Base-by-base conservation (phyloP, 805 yeast species). In the Lachancea lanzarotensis region DNA sequence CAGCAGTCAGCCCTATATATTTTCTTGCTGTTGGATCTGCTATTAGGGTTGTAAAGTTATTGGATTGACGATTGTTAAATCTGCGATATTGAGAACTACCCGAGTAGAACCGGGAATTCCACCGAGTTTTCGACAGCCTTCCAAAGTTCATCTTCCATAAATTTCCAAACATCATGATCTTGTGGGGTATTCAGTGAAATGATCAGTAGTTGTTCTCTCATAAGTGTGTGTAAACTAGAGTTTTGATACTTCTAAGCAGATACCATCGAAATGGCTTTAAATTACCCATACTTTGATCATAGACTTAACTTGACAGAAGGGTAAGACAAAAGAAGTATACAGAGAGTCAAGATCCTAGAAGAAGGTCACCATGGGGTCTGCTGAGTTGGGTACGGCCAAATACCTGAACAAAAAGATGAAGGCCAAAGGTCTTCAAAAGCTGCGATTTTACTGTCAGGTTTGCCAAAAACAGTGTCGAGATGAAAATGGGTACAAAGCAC, bases 391-490 rank as follows among this genome's bases (percentile, higher is more conserved):
- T 7, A 73, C 82, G 10, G 81, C 95, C 29, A 84, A 84, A 59
- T 78, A 77, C 61, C 68, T 83, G 40, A 74, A 91, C 26, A 87
- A 85, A 56, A 80, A 82, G 62, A 74, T 86, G 73, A 86, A 85
- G 66, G 79, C 87, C 20, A 72, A 77, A 39, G 98, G 98, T 2
- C 78, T 90, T 20, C 97, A 90, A 65, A 81, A 85, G 57, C 75
- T 93, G 42, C 73, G 79, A 49, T 91, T 79, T 73, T 95, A 89
- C 65, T 93, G 99, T 63, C 98, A 84, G 62, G 74, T 87, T 2
- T 93, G 99, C 58, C 78, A 75, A 59, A 88, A 91, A 57, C 99
- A 93, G 66, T 90, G 98, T 62, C 70, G 97, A 45, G 99, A 95
- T 62, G 95, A 85, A 50, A 91, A 93, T 66, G 99, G 98, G 20